Evolutionary conservation across 306 rosid species (phyloP).

Genomic region (Potentilla sterilis): DNA sequence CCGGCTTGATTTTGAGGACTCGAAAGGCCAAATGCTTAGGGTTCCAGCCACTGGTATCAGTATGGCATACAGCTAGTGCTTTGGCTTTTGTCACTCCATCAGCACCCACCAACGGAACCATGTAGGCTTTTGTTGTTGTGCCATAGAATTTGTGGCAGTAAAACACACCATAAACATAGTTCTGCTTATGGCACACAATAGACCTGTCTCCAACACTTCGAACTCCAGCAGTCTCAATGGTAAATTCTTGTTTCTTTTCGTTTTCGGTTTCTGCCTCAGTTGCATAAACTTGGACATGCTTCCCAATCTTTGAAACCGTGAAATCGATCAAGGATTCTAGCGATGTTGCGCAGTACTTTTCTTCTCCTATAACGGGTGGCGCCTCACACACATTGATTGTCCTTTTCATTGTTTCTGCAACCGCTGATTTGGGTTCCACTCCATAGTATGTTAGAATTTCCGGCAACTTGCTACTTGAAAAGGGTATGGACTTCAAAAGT

Average conservation of each 20-base stretch:
- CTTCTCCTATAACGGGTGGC: slow-evolving; percentile 19
- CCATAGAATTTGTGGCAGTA: slow-evolving; percentile 30
- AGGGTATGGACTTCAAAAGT: slow-evolving; percentile 16
- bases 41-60: slow-evolving; percentile 20
- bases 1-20: slow-evolving; percentile 36
- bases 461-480: slow-evolving; percentile 14
- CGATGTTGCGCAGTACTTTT: slow-evolving; percentile 36
- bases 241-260: slow-evolving; percentile 7
- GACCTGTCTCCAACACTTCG: slow-evolving; percentile 23
- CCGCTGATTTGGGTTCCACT: slow-evolving; percentile 11
- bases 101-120: slow-evolving; percentile 28
- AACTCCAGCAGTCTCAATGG: slow-evolving; percentile 3
- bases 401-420: slow-evolving; percentile 8
- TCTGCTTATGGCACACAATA: slow-evolving; percentile 38
- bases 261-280: slow-evolving; percentile 14
- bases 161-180: slow-evolving; percentile 36
- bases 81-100: slow-evolving; percentile 25
- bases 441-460: slow-evolving; percentile 22
- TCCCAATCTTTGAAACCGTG: slow-evolving; percentile 31
- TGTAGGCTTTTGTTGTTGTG: slow-evolving; percentile 20
- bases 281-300: slow-evolving; percentile 7
- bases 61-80: slow-evolving; percentile 42
- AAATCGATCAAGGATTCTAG: slow-evolving; percentile 31
- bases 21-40: slow-evolving; percentile 18
- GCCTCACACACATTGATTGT: slow-evolving; percentile 31